A percentile compares a stretch with the other conserved stretches of the same genome.
phyloP scores from a whole-genome alignment of 306 rosid genomes.

The Vachellia pachyceras region DNA sequence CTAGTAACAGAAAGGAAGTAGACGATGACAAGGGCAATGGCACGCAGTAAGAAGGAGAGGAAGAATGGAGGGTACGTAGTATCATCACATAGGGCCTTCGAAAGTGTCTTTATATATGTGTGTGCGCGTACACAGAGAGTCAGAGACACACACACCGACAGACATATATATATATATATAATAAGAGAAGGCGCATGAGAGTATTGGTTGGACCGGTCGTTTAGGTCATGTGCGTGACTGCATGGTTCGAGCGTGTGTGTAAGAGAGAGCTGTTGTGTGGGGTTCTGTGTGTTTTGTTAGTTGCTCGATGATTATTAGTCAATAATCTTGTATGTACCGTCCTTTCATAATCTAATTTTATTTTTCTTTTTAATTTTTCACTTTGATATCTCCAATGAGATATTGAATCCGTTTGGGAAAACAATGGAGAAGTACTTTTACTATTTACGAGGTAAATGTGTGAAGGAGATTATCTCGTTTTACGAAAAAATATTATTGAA shows the following conservation, averaged over 20 bases:
- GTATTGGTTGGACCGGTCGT: slow-evolving; percentile 72
- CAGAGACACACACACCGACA: not conserved
- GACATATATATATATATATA: not conserved
- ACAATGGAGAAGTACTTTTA: no score
- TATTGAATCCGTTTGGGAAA: no score
- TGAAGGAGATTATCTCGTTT: no score
- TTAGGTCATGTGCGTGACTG: slow-evolving; percentile 38
- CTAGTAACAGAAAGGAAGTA: not conserved
- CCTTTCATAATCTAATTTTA: not conserved
- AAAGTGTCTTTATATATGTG: no score
- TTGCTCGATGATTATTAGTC: not conserved
- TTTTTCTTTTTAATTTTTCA: not conserved
- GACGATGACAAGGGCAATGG: not conserved
- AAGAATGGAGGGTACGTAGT: not conserved
- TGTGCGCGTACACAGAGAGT: no score
- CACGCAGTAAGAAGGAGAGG: not conserved
- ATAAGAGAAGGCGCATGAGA: not conserved
- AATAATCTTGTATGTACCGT: not conserved
- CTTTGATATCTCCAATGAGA: not conserved
- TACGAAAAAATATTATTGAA: no score
- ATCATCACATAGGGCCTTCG: not conserved
- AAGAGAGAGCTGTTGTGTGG: not conserved
- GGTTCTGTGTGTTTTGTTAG: not conserved
- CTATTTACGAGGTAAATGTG: no score
- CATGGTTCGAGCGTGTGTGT: not conserved